These are phyloP conservation scores for Cryptosporidium viatorum DNA, from an alignment of 169 alveolate genomes.

Conservation along the genomic window DNA sequence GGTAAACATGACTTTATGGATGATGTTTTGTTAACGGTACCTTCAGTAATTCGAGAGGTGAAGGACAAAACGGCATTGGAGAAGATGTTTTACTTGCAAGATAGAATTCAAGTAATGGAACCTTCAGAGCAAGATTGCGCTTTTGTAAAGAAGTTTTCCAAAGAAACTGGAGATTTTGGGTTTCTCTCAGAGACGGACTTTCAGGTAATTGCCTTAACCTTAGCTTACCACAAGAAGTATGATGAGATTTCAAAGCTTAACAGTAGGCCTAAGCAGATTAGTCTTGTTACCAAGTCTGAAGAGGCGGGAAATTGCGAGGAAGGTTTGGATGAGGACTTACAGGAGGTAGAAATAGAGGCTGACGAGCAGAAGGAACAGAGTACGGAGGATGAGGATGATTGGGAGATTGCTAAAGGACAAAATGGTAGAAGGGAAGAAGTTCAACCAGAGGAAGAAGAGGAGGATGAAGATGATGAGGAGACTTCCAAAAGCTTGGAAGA, in stretches of 20 bases:
- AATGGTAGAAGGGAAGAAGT: constrained; percentile 38
- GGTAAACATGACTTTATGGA: constrained; percentile 41
- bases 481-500: constrained; percentile 50
- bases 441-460: constrained; percentile 29
- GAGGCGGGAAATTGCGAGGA: neutral
- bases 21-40: constrained; percentile 46
- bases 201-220: constrained; percentile 88
- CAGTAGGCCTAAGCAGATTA: constrained; percentile 76
- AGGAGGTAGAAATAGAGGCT: neutral
- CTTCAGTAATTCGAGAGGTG: constrained; percentile 49
- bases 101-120: constrained; percentile 75
- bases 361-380: constrained; percentile 48
- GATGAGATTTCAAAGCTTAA: constrained; percentile 83
- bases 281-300: constrained; percentile 62
- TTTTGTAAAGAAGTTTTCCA: constrained; percentile 85
- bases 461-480: constrained; percentile 58
- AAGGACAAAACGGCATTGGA: constrained; percentile 43
- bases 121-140: constrained; percentile 83
- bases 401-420: constrained; percentile 1
- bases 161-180: constrained; percentile 89
- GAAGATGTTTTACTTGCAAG: constrained; percentile 23
- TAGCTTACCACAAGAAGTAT: constrained; percentile 80
- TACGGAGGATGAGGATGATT: constrained; percentile 59
- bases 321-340: neutral
- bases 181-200: constrained; percentile 87